A percentile compares a stretch with the other conserved stretches of the same genome.
Evolutionary conservation across 768 basidiomycete species (phyloP).

Genomic region (Termitomyces sp.): DNA sequence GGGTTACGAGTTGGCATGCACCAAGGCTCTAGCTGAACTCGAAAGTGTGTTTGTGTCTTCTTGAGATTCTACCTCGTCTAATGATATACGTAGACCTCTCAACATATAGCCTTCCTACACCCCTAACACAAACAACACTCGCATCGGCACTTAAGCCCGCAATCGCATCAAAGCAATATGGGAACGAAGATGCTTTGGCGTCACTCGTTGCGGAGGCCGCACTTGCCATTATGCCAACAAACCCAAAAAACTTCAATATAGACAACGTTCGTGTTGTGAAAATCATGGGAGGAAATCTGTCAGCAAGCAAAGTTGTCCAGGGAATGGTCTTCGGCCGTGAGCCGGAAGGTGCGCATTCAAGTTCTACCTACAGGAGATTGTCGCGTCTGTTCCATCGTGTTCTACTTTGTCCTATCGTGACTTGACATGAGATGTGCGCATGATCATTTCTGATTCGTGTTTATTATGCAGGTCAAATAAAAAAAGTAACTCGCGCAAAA

Average conservation of each 20-base stretch:
- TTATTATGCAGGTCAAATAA: slow-evolving; percentile 56
- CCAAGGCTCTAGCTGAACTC: slow-evolving; percentile 80
- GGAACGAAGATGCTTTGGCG: slow-evolving; percentile 80
- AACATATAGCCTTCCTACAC: slow-evolving; percentile 62
- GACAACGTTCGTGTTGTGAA: slow-evolving; percentile 98
- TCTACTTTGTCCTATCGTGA: neutral
- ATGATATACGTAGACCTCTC: slow-evolving; percentile 52
- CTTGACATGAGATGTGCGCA: neutral
- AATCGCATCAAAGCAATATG: slow-evolving; percentile 97
- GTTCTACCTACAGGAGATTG: neutral
- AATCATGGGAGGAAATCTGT: slow-evolving; percentile 92
- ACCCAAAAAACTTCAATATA: slow-evolving; percentile 92
- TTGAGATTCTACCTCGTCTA: slow-evolving; percentile 6
- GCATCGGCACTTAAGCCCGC: slow-evolving; percentile 79
- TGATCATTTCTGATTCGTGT: neutral
- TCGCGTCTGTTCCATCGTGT: neutral
- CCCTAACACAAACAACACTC: slow-evolving; percentile 65
- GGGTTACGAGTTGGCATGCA: slow-evolving; percentile 89
- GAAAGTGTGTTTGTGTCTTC: slow-evolving; percentile 60
- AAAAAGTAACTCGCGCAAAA: slow-evolving; percentile 81
- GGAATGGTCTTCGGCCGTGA: slow-evolving; percentile 99
- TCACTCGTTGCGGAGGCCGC: slow-evolving; percentile 90
- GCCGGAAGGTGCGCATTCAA: slow-evolving; percentile 69
- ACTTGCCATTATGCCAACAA: slow-evolving; percentile 84
- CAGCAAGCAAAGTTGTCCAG: slow-evolving; percentile 80